These are phyloP conservation scores for Eutrema salsugineum DNA, from an alignment of 441 rosid species.

Conservation along the genomic window DNA sequence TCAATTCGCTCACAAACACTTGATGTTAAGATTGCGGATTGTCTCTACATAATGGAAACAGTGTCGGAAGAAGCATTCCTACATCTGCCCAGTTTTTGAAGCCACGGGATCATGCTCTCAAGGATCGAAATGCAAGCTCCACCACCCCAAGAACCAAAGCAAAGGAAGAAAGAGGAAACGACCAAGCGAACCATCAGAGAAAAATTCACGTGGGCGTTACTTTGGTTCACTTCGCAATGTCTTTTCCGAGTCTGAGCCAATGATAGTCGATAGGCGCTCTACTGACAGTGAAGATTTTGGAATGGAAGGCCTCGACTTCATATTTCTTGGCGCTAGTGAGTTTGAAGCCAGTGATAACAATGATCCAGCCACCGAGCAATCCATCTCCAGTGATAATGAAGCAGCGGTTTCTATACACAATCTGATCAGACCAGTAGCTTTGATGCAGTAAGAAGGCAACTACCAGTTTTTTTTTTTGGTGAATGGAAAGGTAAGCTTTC, in stretches of 20 bases:
- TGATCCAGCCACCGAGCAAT: slow-evolving; percentile 26
- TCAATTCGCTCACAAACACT: not conserved
- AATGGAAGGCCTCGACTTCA: slow-evolving; percentile 43
- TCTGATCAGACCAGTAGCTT: slow-evolving; percentile 59
- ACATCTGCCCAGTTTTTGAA: slow-evolving; percentile 73
- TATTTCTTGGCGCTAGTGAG: slow-evolving; percentile 49
- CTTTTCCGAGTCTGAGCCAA: slow-evolving; percentile 16
- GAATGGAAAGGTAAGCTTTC: slow-evolving; percentile 27
- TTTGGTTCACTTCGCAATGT: slow-evolving; percentile 44
- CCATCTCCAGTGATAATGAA: slow-evolving; percentile 34
- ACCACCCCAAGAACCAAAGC: slow-evolving; percentile 73
- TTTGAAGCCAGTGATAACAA: slow-evolving; percentile 31
- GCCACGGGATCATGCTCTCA: slow-evolving; percentile 76
- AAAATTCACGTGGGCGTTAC: slow-evolving; percentile 58
- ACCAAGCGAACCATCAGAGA: slow-evolving; percentile 38
- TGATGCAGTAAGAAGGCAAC: slow-evolving; percentile 45
- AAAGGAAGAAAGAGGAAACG: slow-evolving; percentile 66
- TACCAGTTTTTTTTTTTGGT: slow-evolving; percentile 5
- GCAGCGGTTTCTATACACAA: slow-evolving; percentile 37
- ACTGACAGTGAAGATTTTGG: slow-evolving; percentile 24
- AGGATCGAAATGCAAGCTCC: slow-evolving; percentile 90
- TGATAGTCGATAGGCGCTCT: slow-evolving; percentile 19
- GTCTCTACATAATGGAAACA: slow-evolving; percentile 45
- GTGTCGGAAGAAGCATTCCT: slow-evolving; percentile 98
- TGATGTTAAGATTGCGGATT: slow-evolving; percentile 16